phyloP scores from a whole-genome alignment of 768 basidiomycete species.

The Leccinum rimulosum region DNA sequence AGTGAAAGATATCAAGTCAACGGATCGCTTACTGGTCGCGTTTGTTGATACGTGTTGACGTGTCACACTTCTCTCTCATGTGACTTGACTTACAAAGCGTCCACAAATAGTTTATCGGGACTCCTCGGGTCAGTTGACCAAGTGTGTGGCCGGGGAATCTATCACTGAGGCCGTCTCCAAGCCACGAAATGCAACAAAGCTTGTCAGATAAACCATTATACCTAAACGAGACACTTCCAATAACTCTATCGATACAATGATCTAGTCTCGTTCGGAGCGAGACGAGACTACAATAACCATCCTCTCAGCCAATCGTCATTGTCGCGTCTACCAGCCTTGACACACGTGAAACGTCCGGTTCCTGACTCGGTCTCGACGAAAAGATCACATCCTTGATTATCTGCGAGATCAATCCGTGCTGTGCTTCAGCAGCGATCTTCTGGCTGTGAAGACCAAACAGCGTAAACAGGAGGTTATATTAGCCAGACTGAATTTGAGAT shows the following conservation, averaged over 20 bases:
- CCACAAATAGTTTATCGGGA: no score
- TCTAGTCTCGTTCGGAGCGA: not conserved
- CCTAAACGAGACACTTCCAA: not conserved
- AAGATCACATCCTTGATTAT: constrained; percentile 93
- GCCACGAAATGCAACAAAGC: not conserved
- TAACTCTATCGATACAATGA: constrained; percentile 8
- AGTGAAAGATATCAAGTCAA: not conserved
- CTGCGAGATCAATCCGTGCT: constrained; percentile 92
- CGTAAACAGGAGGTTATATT: not conserved
- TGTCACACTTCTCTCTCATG: constrained; percentile 19
- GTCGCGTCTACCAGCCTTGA: constrained; percentile 36
- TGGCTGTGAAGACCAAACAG: constrained; percentile 46
- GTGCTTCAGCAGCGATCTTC: constrained; percentile 86
- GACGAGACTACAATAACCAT: not conserved
- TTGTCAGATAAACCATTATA: not conserved
- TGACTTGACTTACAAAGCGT: not conserved
- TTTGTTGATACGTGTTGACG: constrained; percentile 27
- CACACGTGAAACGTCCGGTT: constrained; percentile 22
- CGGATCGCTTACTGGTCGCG: constrained; percentile 14
- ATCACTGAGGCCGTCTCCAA: not conserved
- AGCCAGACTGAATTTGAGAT: not conserved
- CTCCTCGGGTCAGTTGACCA: no score
- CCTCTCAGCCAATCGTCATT: constrained; percentile 29
- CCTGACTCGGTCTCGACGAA: constrained; percentile 45
- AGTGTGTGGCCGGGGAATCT: no score